Conservation (phyloP, 768 basidiomycete genomes). For the Termitomyces sp. region DNA sequence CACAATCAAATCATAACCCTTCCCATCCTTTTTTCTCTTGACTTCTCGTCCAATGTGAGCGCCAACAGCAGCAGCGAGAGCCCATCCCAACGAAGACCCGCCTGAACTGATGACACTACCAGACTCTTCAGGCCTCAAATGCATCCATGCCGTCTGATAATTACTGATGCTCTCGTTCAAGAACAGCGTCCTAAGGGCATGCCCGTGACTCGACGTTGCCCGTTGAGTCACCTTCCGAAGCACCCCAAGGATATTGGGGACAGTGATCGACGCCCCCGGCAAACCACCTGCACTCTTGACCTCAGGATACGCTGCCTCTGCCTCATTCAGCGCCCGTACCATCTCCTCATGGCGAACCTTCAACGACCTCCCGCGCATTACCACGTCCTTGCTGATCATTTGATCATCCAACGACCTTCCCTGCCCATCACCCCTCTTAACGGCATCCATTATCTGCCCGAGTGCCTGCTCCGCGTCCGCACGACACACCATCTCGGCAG, state of each 20-base stretch:
- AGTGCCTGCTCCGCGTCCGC: conserved; percentile 53
- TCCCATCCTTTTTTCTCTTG: conserved; percentile 14
- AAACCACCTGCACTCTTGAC: neutral
- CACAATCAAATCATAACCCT: conserved; percentile 47
- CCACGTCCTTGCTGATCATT: conserved; percentile 12
- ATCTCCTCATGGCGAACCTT: conserved; percentile 19
- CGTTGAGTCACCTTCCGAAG: conserved; percentile 36
- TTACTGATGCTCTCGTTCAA: conserved; percentile 65
- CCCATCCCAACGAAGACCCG: conserved; percentile 66
- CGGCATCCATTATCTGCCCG: conserved; percentile 37
- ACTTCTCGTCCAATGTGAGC: conserved; percentile 40
- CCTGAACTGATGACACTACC: conserved; percentile 54
- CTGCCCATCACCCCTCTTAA: conserved; percentile 23
- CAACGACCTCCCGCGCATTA: conserved; percentile 11
- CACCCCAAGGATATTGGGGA: conserved; percentile 44
- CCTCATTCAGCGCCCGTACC: conserved; percentile 19
- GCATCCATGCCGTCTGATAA: conserved; percentile 48
- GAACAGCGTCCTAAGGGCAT: conserved; percentile 34
- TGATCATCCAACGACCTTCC: neutral
- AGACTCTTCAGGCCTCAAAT: conserved; percentile 46
- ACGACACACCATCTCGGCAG: conserved; percentile 52
- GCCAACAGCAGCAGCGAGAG: conserved; percentile 60
- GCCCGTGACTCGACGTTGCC: conserved; percentile 34
- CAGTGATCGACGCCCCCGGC: conserved; percentile 24
- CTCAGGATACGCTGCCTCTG: conserved; percentile 24